Conservation (phyloP, 2,329 filamentous ascomycete species). For the Pseudogymnoascus destructans region DNA sequence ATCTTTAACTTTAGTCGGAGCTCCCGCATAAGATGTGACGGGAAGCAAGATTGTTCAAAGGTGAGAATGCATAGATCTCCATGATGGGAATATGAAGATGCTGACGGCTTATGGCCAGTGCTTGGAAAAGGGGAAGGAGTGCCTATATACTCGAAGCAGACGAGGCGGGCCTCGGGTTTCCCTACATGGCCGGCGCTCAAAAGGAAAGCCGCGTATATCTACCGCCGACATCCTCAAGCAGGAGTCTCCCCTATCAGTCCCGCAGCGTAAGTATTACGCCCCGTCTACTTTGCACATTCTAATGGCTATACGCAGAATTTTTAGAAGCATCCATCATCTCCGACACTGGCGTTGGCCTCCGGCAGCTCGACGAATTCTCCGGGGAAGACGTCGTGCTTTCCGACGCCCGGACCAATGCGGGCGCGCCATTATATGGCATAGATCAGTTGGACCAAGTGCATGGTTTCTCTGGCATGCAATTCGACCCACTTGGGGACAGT, state of each 20-base stretch:
- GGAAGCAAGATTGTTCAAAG: conserved; percentile 32
- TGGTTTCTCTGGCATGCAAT: background rate
- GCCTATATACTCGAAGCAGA: conserved; percentile 22
- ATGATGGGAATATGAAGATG: conserved; percentile 9
- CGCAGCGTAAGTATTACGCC: conserved; percentile 14
- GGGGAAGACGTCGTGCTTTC: conserved; percentile 34
- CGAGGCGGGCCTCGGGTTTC: conserved; percentile 22
- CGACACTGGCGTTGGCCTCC: conserved; percentile 36
- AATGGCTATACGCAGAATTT: conserved; percentile 11
- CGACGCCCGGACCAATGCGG: conserved; percentile 16
- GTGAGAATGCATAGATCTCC: conserved; percentile 23
- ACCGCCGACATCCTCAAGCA: conserved; percentile 15
- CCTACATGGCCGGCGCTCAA: conserved; percentile 12
- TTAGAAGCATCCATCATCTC: conserved; percentile 27
- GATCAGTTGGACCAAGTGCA: conserved; percentile 11
- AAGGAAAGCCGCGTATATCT: background rate
- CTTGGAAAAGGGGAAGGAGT: conserved; percentile 21
- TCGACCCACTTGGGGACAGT: background rate
- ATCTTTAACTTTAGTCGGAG: conserved; percentile 27
- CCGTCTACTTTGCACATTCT: conserved; percentile 16
- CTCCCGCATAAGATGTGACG: conserved; percentile 35
- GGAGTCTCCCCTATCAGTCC: conserved; percentile 15
- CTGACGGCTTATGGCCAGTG: conserved; percentile 19
- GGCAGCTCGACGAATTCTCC: conserved; percentile 32
- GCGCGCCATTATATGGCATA: conserved; percentile 7